A percentile compares a stretch with the other conserved stretches of the same genome.
phyloP scores from a whole-genome alignment of 2,329 filamentous ascomycete genomes.

The Aspergillus sp. region DNA sequence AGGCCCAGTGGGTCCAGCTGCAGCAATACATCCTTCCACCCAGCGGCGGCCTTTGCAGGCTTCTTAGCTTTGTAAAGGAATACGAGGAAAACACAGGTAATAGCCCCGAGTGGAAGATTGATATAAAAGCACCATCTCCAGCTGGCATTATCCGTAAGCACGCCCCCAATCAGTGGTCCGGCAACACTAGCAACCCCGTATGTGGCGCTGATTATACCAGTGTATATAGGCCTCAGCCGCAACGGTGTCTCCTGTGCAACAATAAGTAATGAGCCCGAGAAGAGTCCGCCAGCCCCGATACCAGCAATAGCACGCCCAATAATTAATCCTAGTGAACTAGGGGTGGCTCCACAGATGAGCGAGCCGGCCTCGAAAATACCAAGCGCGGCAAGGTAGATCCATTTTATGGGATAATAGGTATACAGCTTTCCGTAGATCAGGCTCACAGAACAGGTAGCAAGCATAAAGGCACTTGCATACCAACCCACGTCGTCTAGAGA shows the following conservation, averaged over 20 bases:
- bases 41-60: no score
- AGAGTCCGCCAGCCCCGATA: not conserved
- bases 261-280: not conserved
- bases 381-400: not conserved
- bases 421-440: not conserved
- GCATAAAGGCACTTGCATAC: not conserved
- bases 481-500: not conserved
- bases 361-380: not conserved
- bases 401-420: not conserved
- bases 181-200: not conserved
- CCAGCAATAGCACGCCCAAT: conserved; percentile 1
- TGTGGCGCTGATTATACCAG: not conserved
- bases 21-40: no score
- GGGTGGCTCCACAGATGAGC: not conserved
- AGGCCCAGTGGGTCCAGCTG: no score
- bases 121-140: conserved; percentile 55
- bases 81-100: conserved; percentile 45
- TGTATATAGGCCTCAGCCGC: not conserved
- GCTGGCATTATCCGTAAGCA: conserved; percentile 16
- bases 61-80: no score
- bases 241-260: not conserved
- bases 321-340: not conserved
- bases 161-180: conserved; percentile 11
- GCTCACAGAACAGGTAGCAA: not conserved
- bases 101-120: conserved; percentile 52